Evolutionary conservation across 78 protist species (phyloP).

Genomic region (Speleostelium caveatum): DNA sequence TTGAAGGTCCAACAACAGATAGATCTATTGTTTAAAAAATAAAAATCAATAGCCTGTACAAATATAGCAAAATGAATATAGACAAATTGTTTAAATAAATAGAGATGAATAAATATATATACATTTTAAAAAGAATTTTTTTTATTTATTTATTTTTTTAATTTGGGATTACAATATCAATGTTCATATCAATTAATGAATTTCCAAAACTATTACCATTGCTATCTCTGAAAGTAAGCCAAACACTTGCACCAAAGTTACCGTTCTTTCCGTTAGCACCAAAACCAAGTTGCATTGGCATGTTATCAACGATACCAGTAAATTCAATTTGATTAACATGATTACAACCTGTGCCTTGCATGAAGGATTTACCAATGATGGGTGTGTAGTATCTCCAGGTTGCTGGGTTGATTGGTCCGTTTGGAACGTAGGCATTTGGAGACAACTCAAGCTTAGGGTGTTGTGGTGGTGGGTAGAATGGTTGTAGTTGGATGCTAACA

Average conservation of each 20-base stretch:
- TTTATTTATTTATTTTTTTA: too few species aligned
- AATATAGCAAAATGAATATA: too few species aligned
- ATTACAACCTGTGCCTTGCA: conserved; percentile 28
- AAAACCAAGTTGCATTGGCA: conserved; percentile 31
- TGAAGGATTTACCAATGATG: neutral
- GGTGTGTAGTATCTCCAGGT: conserved; percentile 32
- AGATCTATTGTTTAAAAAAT: too few species aligned
- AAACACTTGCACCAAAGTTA: conserved; percentile 4
- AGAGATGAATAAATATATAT: too few species aligned
- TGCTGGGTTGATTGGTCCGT: conserved; percentile 31
- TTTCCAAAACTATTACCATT: neutral
- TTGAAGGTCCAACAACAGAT: too few species aligned
- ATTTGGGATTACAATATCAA: too few species aligned
- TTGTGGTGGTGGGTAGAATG: too few species aligned
- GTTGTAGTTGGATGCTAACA: conserved; percentile 17
- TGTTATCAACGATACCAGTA: neutral
- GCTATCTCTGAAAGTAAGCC: neutral
- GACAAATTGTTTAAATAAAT: too few species aligned
- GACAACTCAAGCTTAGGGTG: neutral
- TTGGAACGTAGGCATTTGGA: conserved; percentile 25
- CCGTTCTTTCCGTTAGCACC: conserved; percentile 75
- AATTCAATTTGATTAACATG: neutral
- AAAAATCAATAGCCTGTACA: too few species aligned
- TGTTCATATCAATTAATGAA: neutral
- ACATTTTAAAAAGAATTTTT: too few species aligned